Evolutionary conservation across 495 filamentous ascomycete genomes (phyloP).

Genomic region (Trichocladium uniseriatum): DNA sequence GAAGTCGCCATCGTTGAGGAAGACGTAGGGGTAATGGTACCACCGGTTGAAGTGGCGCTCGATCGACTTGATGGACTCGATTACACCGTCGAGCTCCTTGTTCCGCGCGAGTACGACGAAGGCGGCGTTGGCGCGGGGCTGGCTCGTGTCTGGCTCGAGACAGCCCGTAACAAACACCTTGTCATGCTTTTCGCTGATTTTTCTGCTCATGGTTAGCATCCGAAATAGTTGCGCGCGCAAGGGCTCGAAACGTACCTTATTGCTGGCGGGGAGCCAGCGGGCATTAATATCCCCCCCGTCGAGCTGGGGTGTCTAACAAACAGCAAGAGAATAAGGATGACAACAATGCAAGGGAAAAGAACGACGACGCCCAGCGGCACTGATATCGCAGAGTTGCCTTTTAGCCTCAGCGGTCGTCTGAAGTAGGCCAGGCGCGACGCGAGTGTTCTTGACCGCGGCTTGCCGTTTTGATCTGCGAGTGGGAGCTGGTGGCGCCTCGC

Average conservation of each 20-base stretch:
- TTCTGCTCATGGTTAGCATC: no score
- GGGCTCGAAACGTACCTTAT: constrained; percentile 56
- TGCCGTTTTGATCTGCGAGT: constrained; percentile 38
- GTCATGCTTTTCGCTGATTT: constrained; percentile 95
- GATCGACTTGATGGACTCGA: constrained; percentile 94
- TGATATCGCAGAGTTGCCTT: constrained; percentile 88
- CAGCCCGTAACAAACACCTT: constrained; percentile 93
- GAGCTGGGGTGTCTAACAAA: constrained; percentile 84
- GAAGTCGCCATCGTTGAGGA: constrained; percentile 97
- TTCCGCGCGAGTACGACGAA: constrained; percentile 95
- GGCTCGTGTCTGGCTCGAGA: constrained; percentile 56
- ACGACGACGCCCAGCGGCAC: constrained; percentile 89
- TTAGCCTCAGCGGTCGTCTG: constrained; percentile 78
- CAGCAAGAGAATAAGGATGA: constrained; percentile 82
- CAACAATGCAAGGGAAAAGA: constrained; percentile 83
- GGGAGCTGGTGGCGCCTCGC: constrained; percentile 31
- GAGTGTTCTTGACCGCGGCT: constrained; percentile 22
- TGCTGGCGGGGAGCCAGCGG: constrained; percentile 78
- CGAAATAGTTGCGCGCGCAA: no score
- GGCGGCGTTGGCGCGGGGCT: constrained; percentile 72
- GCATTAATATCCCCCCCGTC: constrained; percentile 74
- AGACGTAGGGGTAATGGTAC: constrained; percentile 99
- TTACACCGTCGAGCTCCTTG: constrained; percentile 91
- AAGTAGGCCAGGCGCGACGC: constrained; percentile 67
- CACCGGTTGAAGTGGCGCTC: constrained; percentile 98